phyloP scores from a whole-genome alignment of 768 basidiomycete species.

The Tubosaeta brunneosetosa region DNA sequence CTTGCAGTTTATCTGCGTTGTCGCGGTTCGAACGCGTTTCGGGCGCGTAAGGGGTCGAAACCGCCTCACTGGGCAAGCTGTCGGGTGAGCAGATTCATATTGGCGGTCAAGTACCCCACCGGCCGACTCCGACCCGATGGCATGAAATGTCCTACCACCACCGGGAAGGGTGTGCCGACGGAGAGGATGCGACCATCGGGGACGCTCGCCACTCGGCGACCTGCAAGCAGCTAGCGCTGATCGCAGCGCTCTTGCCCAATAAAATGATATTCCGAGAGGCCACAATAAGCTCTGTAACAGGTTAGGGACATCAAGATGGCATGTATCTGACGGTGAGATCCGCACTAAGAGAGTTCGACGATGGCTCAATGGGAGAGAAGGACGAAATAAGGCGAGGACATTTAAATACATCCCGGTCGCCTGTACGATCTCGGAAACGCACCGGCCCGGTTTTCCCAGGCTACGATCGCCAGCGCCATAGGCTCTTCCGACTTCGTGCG shows the following conservation, averaged over 20 bases:
- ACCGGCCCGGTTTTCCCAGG: constrained; percentile 11
- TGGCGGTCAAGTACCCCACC: constrained; percentile 22
- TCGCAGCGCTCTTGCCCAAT: constrained; percentile 42
- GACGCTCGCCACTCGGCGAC: constrained; percentile 12
- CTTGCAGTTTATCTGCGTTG: constrained; percentile 34
- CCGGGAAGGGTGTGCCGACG: constrained; percentile 22
- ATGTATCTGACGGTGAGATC: neutral
- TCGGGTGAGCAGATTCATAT: no score
- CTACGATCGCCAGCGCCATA: neutral
- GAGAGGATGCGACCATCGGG: constrained; percentile 34
- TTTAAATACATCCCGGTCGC: neutral
- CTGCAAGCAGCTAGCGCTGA: constrained; percentile 30
- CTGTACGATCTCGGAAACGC: neutral
- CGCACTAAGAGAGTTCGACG: constrained; percentile 1
- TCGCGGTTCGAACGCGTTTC: constrained; percentile 34
- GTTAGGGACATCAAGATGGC: neutral
- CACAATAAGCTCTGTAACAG: constrained; percentile 9
- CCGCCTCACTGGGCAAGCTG: constrained; percentile 29
- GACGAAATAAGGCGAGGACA: neutral
- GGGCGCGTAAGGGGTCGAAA: constrained; percentile 36
- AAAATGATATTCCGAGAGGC: constrained; percentile 34
- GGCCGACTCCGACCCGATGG: constrained; percentile 27
- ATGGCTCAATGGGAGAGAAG: neutral
- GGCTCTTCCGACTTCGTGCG: neutral
- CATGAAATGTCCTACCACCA: constrained; percentile 12